Evolutionary conservation across 176 grass and related monocot species (phyloP), one percentile per base, ranked within the genome.

Genomic region (Oryza glaberrima): DNA sequence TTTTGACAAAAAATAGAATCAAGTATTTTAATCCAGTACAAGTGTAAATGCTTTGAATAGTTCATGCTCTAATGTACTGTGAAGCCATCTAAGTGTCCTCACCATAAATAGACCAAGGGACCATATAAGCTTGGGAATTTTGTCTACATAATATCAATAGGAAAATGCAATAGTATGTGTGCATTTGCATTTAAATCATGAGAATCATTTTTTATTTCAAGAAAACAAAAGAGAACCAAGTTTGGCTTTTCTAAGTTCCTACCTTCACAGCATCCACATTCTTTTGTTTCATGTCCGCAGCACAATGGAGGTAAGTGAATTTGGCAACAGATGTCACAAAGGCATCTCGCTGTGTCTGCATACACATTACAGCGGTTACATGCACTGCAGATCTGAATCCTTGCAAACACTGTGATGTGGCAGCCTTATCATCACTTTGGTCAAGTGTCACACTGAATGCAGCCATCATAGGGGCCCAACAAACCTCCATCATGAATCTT

Each of bases 241-340:
- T 52, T 51, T 81, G 49, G 78, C 6, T 60, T 77, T 70, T 58
- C 76, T 73, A 81, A 83, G 70, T 65, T 66, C 81, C 25, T 83
- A 98, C 95, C 92, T 99, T 99, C 49, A 99, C 90, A 75, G 96
- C 93, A 96, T 99, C 96, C 74, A 96, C 88, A 86, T 99, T 99
- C 78, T 96, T 99, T 80, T 99, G 96, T 85, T 99, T 99, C 93
- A 99, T 99, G 79, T 96, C 96, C 17, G 91, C 93, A 67, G 92
- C 96, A 92, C 89, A 99, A 85, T 99, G 96, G 74, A 99, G 96
- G 77, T 92, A 96, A 71, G 96, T 99, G 69, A 99, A 99, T 82
- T 99, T 99, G 60, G 96, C 96, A 60, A 99, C 93, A 63, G 96
- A 95, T 60, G 93, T 99, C 66, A 99, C 96, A 88, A 99, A 99